Evolutionary conservation across 2,329 filamentous ascomycete species (phyloP), one percentile per base, ranked within the genome.

Genomic region (Penicillium sp.): DNA sequence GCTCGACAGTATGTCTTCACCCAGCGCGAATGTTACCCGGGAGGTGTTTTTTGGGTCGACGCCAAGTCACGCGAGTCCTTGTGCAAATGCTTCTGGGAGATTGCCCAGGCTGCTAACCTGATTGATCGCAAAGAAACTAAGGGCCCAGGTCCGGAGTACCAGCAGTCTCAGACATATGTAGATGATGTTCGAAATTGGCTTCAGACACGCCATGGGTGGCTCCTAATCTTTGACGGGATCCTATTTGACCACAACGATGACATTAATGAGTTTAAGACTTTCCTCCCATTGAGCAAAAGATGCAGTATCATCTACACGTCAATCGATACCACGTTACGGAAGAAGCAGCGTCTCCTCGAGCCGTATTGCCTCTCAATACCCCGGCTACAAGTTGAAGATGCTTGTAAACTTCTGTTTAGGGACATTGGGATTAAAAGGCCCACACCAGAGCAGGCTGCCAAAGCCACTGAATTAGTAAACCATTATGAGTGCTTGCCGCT

Each of bases 261-360:
- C 15, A 69, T 79, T 20, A 74, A 75, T 44, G 66, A 72, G 8
- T 71, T 89, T 18, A 73, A 77, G 41, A 72, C 79, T 30, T 87
- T 86, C 55, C 82, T 90, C 13, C 87, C 87, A 0, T 85, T 85
- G 59, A 79, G 78, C 23, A 78, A 74, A 52, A 79, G 83, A 49
- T 86, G 84, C 12, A 84, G 82, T 60, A 79, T 89, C 41, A 86
- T 90, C 20, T 87, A 86, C 60, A 89, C 86, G 0, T 88, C 85
- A 0, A 82, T 87, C 0, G 84, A 88, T 58, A 77, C 78, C 32
- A 82, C 82, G 15, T 57, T 80, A 39, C 68, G 72, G 41, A 73
- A 84, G 78, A 66, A 82, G 77, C 66, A 81, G 78, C 67, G 80
- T 73, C 52, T 88, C 75, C 70, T 84, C 79, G 76, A 87, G 78